Conservation (phyloP, 2,329 filamentous ascomycete species). For the Paramyrothecium sp. region DNA sequence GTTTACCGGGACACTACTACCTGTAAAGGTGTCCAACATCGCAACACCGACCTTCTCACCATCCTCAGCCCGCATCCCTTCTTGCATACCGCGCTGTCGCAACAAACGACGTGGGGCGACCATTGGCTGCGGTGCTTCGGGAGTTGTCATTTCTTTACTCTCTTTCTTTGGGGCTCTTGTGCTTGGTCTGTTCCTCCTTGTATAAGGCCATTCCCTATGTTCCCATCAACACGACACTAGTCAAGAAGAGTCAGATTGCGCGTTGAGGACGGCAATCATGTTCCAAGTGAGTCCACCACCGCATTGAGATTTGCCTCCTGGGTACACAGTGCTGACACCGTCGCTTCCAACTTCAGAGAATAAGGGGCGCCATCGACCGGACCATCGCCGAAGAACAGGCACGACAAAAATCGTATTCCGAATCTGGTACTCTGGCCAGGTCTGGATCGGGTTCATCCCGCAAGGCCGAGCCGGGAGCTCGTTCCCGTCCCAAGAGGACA, state of each 20-base stretch:
- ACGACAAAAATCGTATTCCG: conserved; percentile 60
- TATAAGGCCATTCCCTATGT: conserved; percentile 1
- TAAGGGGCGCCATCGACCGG: conserved; percentile 82
- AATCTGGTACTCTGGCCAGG: conserved; percentile 41
- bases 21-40: background rate
- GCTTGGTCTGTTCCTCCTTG: too few species aligned
- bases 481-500: conserved; percentile 38
- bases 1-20: too few species aligned
- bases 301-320: background rate
- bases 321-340: background rate
- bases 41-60: background rate
- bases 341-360: conserved; percentile 53
- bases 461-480: conserved; percentile 34
- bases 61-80: too few species aligned
- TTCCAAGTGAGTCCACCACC: conserved; percentile 22
- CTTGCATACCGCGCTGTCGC: too few species aligned
- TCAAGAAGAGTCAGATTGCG: background rate
- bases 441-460: conserved; percentile 33
- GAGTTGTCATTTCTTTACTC: too few species aligned
- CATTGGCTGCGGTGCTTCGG: too few species aligned
- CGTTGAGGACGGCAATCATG: conserved; percentile 5
- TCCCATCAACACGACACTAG: background rate
- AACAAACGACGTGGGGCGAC: too few species aligned
- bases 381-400: conserved; percentile 91
- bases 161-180: too few species aligned